phyloP scores from a whole-genome alignment of 768 basidiomycete genomes.

The Calocybe gangraenosa region DNA sequence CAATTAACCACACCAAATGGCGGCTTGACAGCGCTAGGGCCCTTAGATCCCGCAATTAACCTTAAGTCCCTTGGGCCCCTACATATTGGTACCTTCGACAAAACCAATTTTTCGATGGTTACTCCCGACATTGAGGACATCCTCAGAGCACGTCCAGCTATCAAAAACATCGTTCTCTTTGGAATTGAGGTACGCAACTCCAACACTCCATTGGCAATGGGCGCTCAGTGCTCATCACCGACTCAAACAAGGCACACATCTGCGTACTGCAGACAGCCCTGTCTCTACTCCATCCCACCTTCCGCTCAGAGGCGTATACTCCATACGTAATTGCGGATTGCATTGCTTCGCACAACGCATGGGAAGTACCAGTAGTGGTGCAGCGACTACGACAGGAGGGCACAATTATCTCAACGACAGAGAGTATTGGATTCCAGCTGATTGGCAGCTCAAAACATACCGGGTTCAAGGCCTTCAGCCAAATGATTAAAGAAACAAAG shows the following conservation, averaged over 20 bases:
- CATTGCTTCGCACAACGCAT: slow-evolving; percentile 18
- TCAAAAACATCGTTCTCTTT: slow-evolving; percentile 68
- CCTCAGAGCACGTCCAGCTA: slow-evolving; percentile 40
- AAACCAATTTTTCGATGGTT: slow-evolving; percentile 85
- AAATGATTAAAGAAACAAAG: slow-evolving; percentile 17
- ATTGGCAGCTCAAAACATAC: slow-evolving; percentile 16
- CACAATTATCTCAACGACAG: slow-evolving; percentile 15
- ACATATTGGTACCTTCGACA: slow-evolving; percentile 61
- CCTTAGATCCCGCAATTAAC: slow-evolving; percentile 60
- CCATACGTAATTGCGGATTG: slow-evolving; percentile 19
- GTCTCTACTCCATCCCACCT: slow-evolving; percentile 26
- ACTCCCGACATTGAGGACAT: slow-evolving; percentile 58
- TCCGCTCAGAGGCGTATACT: slow-evolving; percentile 16
- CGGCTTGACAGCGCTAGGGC: slow-evolving; percentile 52
- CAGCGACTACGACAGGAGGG: slow-evolving; percentile 19
- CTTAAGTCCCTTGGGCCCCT: slow-evolving; percentile 49
- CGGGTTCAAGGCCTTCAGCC: slow-evolving; percentile 19
- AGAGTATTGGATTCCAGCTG: slow-evolving; percentile 20
- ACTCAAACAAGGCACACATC: slow-evolving; percentile 35
- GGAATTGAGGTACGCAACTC: slow-evolving; percentile 79
- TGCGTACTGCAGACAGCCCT: slow-evolving; percentile 69
- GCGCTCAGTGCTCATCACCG: neutral
- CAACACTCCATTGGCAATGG: neutral
- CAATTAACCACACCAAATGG: neutral
- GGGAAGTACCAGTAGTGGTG: slow-evolving; percentile 18